These are phyloP conservation scores for Cutaneotrichosporon arboriforme DNA, from an alignment of 1,284 basidiomycete species.

Conservation along the genomic window DNA sequence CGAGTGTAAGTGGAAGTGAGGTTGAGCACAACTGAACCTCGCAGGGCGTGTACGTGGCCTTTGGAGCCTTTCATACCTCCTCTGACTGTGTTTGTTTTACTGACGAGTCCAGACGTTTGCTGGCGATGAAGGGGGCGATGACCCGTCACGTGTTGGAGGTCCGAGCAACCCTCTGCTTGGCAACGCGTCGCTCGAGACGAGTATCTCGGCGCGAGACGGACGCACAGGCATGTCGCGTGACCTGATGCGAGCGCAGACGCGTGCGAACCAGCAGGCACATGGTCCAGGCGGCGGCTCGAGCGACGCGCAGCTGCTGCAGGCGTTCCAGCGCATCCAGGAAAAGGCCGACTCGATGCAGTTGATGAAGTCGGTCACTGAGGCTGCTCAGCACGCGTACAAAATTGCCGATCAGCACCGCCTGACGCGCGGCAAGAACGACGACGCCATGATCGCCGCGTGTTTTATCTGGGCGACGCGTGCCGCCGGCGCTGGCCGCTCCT, in stretches of 20 bases:
- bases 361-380: slow-evolving; percentile 68
- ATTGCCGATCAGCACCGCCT: slow-evolving; percentile 88
- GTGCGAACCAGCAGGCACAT: slow-evolving; percentile 61
- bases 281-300: slow-evolving; percentile 68
- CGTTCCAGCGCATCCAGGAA: slow-evolving; percentile 88
- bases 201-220: slow-evolving; percentile 91
- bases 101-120: slow-evolving; percentile 75
- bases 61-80: background rate
- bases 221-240: slow-evolving; percentile 87
- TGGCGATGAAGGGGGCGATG: slow-evolving; percentile 91
- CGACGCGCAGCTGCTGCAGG: slow-evolving; percentile 82
- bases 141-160: slow-evolving; percentile 98
- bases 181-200: slow-evolving; percentile 61
- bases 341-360: slow-evolving; percentile 93
- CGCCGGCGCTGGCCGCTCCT: slow-evolving; percentile 86
- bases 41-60: slow-evolving; percentile 61
- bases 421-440: slow-evolving; percentile 76
- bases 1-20: slow-evolving; percentile 62
- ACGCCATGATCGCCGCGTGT: slow-evolving; percentile 92
- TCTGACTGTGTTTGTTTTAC: background rate
- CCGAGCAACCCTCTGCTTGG: slow-evolving; percentile 81
- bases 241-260: slow-evolving; percentile 71
- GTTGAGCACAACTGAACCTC: slow-evolving; percentile 10
- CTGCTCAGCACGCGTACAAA: slow-evolving; percentile 85
- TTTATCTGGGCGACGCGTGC: slow-evolving; percentile 97